These are phyloP conservation scores for Porphyridium purpureum DNA, from an alignment of 23 red algal genomes.

Conservation along the genomic window DNA sequence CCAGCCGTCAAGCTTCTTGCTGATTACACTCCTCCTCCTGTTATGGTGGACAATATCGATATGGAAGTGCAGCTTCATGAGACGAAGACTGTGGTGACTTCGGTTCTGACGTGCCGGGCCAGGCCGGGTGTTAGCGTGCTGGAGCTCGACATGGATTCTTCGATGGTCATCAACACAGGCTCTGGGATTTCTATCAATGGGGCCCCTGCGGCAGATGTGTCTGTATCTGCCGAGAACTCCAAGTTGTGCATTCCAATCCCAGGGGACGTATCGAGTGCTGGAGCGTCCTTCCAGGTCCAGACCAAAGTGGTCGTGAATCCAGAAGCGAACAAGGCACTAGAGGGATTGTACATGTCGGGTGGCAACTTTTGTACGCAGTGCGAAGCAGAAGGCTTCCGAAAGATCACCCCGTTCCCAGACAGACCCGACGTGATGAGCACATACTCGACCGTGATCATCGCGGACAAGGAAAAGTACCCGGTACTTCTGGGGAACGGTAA, in stretches of 20 bases:
- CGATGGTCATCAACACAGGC: neutral
- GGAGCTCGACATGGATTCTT: neutral
- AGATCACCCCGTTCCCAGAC: constrained; percentile 78
- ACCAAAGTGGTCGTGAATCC: constrained; percentile 8
- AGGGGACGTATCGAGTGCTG: neutral
- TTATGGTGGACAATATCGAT: neutral
- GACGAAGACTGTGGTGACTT: neutral
- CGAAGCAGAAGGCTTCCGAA: constrained; percentile 89
- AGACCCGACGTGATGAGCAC: constrained; percentile 91
- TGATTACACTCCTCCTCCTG: neutral
- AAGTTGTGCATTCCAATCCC: neutral
- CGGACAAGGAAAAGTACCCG: constrained; percentile 26
- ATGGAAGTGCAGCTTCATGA: neutral
- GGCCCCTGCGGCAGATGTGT: neutral
- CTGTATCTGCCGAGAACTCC: neutral
- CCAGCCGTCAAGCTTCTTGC: neutral
- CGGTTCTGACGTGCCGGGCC: neutral
- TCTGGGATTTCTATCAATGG: neutral
- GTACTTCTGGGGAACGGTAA: constrained; percentile 91
- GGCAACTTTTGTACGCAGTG: constrained; percentile 94
- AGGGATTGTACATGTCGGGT: constrained; percentile 74
- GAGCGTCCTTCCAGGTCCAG: neutral
- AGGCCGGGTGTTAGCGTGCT: neutral
- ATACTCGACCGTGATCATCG: constrained; percentile 46
- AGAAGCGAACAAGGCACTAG: constrained; percentile 61